A percentile compares a stretch with the other conserved stretches of the same genome.
phyloP scores from a whole-genome alignment of 106 monocot genomes.

The Dactylorhiza incarnata region DNA sequence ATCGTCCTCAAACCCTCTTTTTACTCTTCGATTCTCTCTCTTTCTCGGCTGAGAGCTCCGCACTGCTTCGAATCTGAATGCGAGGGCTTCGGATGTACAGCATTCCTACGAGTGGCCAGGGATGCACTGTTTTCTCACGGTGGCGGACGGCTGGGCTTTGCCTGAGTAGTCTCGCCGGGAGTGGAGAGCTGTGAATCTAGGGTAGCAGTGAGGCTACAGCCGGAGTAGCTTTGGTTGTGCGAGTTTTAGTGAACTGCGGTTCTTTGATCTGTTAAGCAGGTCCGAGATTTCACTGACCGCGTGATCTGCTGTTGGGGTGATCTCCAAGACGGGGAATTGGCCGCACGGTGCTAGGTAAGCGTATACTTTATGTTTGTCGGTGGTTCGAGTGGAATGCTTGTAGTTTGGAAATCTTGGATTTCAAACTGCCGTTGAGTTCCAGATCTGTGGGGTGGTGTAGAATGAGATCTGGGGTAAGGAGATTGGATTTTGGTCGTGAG shows the following conservation, averaged over 20 bases:
- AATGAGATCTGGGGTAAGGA: background rate
- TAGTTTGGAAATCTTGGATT: background rate
- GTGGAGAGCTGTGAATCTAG: background rate
- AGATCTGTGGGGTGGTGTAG: slow-evolving; percentile 7
- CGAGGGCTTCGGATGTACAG: background rate
- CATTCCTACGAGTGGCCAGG: background rate
- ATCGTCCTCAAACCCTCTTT: background rate
- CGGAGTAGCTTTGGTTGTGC: background rate
- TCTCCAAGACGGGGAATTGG: background rate
- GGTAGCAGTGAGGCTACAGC: background rate
- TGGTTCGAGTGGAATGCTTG: background rate
- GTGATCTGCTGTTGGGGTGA: slow-evolving; percentile 1
- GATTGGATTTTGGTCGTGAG: background rate
- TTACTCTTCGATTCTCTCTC: background rate
- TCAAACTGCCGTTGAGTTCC: background rate
- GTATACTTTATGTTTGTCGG: background rate
- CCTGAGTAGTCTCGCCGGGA: background rate
- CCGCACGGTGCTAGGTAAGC: background rate
- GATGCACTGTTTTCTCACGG: background rate
- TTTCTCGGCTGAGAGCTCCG: background rate
- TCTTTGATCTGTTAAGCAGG: background rate
- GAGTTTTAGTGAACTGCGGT: background rate
- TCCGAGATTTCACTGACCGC: background rate
- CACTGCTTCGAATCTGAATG: slow-evolving; percentile 6
- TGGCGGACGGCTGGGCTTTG: background rate